Conservation (phyloP, 2,329 filamentous ascomycete species). For the Metarhizium guizhouense region DNA sequence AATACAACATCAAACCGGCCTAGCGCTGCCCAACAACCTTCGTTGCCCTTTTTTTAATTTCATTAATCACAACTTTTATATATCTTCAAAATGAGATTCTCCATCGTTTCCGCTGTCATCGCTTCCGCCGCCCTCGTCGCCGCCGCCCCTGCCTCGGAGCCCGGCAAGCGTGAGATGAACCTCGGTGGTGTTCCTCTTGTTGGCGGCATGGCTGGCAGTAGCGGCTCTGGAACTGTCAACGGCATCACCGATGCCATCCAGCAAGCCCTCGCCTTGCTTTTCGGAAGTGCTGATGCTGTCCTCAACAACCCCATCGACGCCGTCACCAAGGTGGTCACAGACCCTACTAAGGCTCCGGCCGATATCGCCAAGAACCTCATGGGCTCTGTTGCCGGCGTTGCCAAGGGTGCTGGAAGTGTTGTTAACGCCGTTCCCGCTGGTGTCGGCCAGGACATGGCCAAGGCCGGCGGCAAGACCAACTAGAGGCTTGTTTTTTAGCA, state of each 20-base stretch:
- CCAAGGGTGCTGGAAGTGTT: background rate
- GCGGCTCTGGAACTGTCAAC: conserved; percentile 6
- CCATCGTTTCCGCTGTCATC: conserved; percentile 1
- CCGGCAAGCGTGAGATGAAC: conserved; percentile 5
- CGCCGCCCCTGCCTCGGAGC: background rate
- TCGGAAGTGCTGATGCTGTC: conserved; percentile 8
- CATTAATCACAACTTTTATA: background rate
- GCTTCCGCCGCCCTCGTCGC: conserved; percentile 1
- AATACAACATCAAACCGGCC: background rate
- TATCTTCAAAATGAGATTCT: conserved; percentile 1
- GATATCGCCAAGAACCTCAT: background rate
- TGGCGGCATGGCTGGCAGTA: too few species aligned
- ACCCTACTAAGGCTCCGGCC: conserved; percentile 2
- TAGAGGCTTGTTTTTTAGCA: background rate
- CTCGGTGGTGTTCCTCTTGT: background rate
- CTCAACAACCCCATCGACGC: conserved; percentile 11
- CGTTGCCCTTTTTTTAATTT: background rate
- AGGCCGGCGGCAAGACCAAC: background rate
- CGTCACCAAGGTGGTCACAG: background rate
- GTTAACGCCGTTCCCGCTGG: background rate
- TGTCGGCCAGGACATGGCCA: background rate
- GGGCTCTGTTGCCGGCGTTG: background rate
- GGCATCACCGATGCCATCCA: conserved; percentile 4
- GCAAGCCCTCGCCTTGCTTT: conserved; percentile 6
- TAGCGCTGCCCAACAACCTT: background rate